Evolutionary conservation across 495 filamentous ascomycete genomes (phyloP), one percentile per base, ranked within the genome.

Genomic region (Lasiosphaeria hispida): DNA sequence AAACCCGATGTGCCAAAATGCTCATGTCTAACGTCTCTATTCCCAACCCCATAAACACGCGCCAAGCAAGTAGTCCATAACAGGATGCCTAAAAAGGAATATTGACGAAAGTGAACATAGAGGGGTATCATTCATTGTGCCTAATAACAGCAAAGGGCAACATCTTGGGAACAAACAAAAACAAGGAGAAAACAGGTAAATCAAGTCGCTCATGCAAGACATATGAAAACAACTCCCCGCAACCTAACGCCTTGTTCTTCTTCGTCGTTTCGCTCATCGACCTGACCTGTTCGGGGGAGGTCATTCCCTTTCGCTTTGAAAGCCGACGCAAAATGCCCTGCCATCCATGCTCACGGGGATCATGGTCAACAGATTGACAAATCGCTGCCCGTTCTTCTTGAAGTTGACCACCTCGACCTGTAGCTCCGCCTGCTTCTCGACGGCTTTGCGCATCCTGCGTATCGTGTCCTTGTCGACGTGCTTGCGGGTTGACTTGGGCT

Each of bases 331-430:
- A 44, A 30, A 34, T 49, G 18, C 48, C 59, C 18, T 69, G 61
- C 69, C 72, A 69, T 60, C 34, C 7, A 62, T 51, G 23, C 37
- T 51, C 34, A 81, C 64, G 1, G 80, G 80, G n/a, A 83, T 72
- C 39, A 81, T 76, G 35, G 72, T 74, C 36, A 83, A 44, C 9
- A 77, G 6, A 49, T 83, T 83, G 48, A 59, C 56, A 57, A 83
- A 83, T 18, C 37, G 60, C 52, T 70, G 45, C 0, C 80, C 80
- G 34, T 68, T 66, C 61, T 78, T 81, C 55, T 71, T 80, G 63
- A 75, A 83, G 58, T 83, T 83, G 54, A 67, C 60, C 14, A 83
- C 66, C 17, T 72, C 68, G 15, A 81, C 59, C 14, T 73, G 67
- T 3, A 78, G 48, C 64, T 83, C 80, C 15, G 64, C 19, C 23